phyloP scores from a whole-genome alignment of 2,329 filamentous ascomycete species.

The Botrytis fragariae region DNA sequence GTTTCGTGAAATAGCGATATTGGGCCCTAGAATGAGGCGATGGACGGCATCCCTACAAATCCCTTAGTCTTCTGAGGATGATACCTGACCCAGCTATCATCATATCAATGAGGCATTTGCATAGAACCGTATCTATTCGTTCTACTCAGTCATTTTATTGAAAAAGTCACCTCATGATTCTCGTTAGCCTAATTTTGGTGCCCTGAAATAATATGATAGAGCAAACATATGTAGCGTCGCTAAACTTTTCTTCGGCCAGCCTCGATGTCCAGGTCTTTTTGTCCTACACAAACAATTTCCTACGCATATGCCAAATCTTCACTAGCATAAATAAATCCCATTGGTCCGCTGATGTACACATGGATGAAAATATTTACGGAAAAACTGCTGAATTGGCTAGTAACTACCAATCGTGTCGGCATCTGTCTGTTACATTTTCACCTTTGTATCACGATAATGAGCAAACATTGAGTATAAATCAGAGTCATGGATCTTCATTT shows the following conservation, averaged over 20 bases:
- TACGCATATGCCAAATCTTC: background rate
- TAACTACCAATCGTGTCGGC: background rate
- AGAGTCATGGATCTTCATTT: background rate
- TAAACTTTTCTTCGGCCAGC: background rate
- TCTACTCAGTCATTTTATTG: background rate
- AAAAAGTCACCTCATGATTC: background rate
- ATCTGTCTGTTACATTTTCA: background rate
- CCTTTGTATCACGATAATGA: background rate
- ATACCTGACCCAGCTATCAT: background rate
- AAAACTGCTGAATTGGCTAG: background rate
- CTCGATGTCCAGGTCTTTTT: background rate
- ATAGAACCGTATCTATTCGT: background rate
- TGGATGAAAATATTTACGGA: background rate
- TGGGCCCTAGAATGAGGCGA: background rate
- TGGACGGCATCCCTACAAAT: background rate
- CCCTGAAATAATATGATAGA: background rate
- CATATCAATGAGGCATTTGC: background rate
- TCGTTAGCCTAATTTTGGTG: background rate
- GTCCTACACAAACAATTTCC: background rate
- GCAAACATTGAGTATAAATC: background rate
- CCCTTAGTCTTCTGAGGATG: background rate
- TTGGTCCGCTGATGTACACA: background rate
- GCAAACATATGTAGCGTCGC: conserved; percentile 1
- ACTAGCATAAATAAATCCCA: background rate
- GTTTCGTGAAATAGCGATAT: too few relatives aligned